Conservation (phyloP, 1,139 yeast genomes). For the Kluyveromyces sp. region DNA sequence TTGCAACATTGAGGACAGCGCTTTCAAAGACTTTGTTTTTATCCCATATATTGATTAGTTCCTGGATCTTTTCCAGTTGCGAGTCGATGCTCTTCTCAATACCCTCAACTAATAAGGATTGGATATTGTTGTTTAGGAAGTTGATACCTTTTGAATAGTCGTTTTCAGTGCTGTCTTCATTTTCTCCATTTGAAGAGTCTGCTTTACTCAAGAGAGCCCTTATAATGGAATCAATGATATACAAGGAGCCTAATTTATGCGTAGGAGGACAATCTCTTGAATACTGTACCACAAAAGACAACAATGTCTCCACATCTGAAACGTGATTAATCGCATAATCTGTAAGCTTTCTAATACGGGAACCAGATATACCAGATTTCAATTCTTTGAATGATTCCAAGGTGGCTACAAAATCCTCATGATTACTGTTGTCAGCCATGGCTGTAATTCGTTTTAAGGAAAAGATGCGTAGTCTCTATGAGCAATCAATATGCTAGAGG, state of each 20-base stretch:
- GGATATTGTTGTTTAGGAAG: slow-evolving; percentile 52
- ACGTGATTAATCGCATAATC: slow-evolving; percentile 70
- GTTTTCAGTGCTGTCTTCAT: slow-evolving; percentile 51
- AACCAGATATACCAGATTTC: slow-evolving; percentile 92
- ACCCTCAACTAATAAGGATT: slow-evolving; percentile 53
- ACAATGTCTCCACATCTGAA: slow-evolving; percentile 32
- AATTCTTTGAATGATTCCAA: slow-evolving; percentile 67
- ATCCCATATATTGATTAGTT: slow-evolving; percentile 89
- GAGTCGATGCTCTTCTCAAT: slow-evolving; percentile 45
- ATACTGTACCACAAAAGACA: slow-evolving; percentile 38
- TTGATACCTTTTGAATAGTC: slow-evolving; percentile 68
- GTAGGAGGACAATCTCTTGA: slow-evolving; percentile 69
- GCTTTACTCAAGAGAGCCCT: slow-evolving; percentile 80
- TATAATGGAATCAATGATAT: slow-evolving; percentile 87
- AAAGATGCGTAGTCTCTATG: background rate
- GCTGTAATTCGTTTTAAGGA: slow-evolving; percentile 2
- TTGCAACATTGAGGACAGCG: slow-evolving; percentile 47
- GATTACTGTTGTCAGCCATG: slow-evolving; percentile 14
- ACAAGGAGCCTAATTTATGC: slow-evolving; percentile 84
- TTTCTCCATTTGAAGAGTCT: slow-evolving; percentile 41
- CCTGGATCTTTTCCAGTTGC: slow-evolving; percentile 65
- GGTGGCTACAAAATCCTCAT: slow-evolving; percentile 60
- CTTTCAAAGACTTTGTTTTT: slow-evolving; percentile 71
- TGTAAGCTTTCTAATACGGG: slow-evolving; percentile 82
- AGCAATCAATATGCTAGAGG: background rate